Evolutionary conservation across 2,329 filamentous ascomycete species (phyloP).

Genomic region (Diaporthe citrichinensis): DNA sequence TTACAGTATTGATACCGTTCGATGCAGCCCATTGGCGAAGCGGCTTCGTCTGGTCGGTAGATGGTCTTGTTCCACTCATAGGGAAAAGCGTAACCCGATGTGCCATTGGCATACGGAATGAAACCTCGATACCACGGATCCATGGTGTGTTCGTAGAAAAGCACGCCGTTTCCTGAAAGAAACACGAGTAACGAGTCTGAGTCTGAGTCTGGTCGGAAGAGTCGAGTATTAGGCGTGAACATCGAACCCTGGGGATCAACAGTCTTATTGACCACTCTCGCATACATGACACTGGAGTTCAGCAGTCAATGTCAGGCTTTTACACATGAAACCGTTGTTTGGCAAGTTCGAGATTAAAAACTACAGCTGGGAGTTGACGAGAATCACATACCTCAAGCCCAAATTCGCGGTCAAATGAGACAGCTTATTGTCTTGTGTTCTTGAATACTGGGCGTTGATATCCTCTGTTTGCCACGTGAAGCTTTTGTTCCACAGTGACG

Average conservation of each 20-base stretch:
- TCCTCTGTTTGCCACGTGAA: background rate
- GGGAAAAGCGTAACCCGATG: too few relatives aligned
- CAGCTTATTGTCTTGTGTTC: background rate
- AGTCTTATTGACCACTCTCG: background rate
- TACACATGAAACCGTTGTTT: background rate
- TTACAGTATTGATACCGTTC: constrained; percentile 38
- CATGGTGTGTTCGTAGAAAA: background rate
- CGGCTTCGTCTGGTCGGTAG: constrained; percentile 34
- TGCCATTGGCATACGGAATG: background rate
- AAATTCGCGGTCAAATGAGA: rapidly evolving
- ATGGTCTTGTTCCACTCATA: background rate
- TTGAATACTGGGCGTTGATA: background rate
- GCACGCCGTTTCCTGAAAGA: constrained; percentile 29
- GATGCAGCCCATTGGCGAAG: constrained; percentile 38
- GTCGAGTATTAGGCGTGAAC: background rate
- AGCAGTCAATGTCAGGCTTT: background rate
- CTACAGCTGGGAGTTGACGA: background rate
- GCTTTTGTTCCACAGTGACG: rapidly evolving
- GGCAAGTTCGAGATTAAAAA: background rate
- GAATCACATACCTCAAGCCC: background rate
- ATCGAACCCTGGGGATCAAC: rapidly evolving
- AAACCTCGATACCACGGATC: constrained; percentile 38
- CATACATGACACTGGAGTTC: background rate
- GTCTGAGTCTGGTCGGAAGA: constrained; percentile 21
- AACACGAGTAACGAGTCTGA: constrained; percentile 14